Evolutionary conservation across 257 asterid genomes (phyloP).

Genomic region (Capsicum chinense): DNA sequence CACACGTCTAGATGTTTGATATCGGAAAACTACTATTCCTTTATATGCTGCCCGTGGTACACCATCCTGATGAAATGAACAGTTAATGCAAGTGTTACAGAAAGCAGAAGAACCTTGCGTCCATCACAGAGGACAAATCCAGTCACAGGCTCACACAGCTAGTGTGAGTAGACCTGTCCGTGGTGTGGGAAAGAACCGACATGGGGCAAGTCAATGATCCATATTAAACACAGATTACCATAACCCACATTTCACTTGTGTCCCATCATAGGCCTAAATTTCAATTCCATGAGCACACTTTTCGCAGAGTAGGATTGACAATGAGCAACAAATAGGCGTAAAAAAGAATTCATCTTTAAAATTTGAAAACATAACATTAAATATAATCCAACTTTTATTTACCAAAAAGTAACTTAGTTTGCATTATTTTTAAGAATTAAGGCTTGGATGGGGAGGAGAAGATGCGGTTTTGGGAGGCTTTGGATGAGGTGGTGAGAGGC

Average conservation of each 20-base stretch:
- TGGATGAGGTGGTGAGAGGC: no score
- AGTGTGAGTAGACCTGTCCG: not conserved
- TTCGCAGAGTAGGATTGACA: not conserved
- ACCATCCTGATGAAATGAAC: slow-evolving; percentile 67
- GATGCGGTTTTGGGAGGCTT: no score
- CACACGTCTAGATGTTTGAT: slow-evolving; percentile 69
- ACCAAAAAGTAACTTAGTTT: not conserved
- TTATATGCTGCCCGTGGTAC: slow-evolving; percentile 91
- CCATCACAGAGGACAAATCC: slow-evolving; percentile 13
- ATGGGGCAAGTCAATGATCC: not conserved
- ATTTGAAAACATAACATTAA: not conserved
- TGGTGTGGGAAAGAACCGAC: not conserved
- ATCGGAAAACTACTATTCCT: slow-evolving; percentile 86
- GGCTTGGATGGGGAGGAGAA: no score
- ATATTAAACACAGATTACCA: slow-evolving; percentile 11
- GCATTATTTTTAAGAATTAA: not conserved
- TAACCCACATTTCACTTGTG: not conserved
- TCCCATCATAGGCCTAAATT: not conserved
- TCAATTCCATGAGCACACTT: not conserved
- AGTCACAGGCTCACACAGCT: slow-evolving; percentile 9
- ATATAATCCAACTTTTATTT: not conserved
- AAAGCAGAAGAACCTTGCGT: not conserved
- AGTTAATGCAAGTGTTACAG: slow-evolving; percentile 9
- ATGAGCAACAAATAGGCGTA: slow-evolving; percentile 25
- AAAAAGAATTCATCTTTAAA: not conserved